These are phyloP conservation scores for Aphanomyces cochlioides DNA, from an alignment of 352 stramenopile genomes.

Conservation along the genomic window DNA sequence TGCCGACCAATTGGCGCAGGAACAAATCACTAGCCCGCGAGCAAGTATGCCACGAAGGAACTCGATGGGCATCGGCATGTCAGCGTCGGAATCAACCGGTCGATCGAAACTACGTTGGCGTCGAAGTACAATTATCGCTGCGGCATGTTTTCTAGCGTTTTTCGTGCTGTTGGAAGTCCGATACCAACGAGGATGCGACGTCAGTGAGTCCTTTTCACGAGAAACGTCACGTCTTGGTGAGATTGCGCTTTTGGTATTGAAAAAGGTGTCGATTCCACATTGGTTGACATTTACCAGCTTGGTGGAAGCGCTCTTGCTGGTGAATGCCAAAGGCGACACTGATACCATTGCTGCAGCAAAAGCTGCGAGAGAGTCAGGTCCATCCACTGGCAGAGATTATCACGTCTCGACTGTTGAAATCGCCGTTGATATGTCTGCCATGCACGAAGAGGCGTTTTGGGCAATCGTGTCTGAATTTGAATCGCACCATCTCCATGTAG, in stretches of 20 bases:
- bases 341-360: slow-evolving; percentile 9
- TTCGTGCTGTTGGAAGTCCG: slow-evolving; percentile 22
- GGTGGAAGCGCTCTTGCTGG: slow-evolving; percentile 16
- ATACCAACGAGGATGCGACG: slow-evolving; percentile 25
- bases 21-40: not conserved
- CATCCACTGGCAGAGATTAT: slow-evolving; percentile 15
- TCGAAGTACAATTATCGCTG: slow-evolving; percentile 9
- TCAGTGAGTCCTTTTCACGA: slow-evolving; percentile 23
- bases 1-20: slow-evolving; percentile 6
- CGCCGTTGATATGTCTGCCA: slow-evolving; percentile 12
- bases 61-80: not conserved
- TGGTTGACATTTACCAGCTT: slow-evolving; percentile 25
- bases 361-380: slow-evolving; percentile 1
- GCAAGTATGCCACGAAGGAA: slow-evolving; percentile 11
- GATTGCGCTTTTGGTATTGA: slow-evolving; percentile 12
- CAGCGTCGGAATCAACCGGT: no score
- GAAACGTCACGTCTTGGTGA: slow-evolving; percentile 22
- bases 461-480: slow-evolving; percentile 18
- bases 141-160: slow-evolving; percentile 18
- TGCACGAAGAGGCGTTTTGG: slow-evolving; percentile 15
- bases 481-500: slow-evolving; percentile 21
- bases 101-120: not conserved
- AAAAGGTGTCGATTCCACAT: slow-evolving; percentile 1
- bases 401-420: slow-evolving; percentile 25
- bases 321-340: slow-evolving; percentile 9